Evolutionary conservation across 2,329 filamentous ascomycete genomes (phyloP).

Genomic region (Fusarium pininemorale): DNA sequence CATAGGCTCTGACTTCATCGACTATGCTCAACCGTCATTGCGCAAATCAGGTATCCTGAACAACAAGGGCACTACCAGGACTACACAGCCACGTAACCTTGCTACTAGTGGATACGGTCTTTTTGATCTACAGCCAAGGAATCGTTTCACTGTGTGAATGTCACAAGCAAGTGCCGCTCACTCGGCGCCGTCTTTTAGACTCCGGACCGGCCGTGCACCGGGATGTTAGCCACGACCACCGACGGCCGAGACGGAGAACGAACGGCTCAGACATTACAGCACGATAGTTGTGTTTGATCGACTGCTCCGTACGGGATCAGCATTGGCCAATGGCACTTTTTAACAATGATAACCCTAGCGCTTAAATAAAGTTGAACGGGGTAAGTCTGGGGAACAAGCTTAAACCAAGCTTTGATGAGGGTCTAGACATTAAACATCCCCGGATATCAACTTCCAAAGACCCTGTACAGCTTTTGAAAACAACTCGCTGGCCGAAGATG

Average conservation of each 20-base stretch:
- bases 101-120: not conserved
- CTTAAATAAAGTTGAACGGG: conserved; percentile 4
- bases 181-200: conserved; percentile 31
- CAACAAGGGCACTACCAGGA: not conserved
- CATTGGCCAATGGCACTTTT: not conserved
- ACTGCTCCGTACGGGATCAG: not conserved
- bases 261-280: not conserved
- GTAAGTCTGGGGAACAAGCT: not conserved
- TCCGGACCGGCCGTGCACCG: conserved; percentile 29
- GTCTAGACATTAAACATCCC: not conserved
- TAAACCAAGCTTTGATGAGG: conserved; percentile 5
- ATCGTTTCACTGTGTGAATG: conserved; percentile 23
- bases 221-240: conserved; percentile 9
- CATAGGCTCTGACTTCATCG: conserved; percentile 1
- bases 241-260: conserved; percentile 20
- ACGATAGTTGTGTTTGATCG: not conserved
- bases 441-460: conserved; percentile 8
- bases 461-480: not conserved
- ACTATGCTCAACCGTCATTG: not conserved
- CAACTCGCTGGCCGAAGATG: conserved; percentile 22
- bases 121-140: conserved; percentile 27
- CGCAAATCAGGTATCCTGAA: conserved; percentile 1
- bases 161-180: conserved; percentile 8
- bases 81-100: conserved; percentile 27
- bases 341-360: not conserved